phyloP scores from a whole-genome alignment of 163 green algal genomes.

The Volvox carteri region DNA sequence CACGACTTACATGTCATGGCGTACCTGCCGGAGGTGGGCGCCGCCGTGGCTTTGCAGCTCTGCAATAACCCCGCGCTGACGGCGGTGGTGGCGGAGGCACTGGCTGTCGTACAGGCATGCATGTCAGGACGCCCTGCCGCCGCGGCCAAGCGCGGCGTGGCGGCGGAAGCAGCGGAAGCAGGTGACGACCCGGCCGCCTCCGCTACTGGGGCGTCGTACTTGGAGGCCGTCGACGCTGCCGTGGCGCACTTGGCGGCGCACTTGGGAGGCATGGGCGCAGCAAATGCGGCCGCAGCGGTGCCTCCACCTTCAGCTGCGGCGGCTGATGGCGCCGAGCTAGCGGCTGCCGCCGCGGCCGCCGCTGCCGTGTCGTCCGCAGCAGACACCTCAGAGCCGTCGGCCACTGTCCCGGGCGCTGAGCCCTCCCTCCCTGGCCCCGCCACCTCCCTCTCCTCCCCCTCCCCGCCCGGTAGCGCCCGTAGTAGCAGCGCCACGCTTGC shows the following conservation, averaged over 20 bases:
- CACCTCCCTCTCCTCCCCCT: background rate
- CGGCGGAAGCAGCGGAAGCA: background rate
- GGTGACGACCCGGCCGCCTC: background rate
- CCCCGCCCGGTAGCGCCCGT: constrained; percentile 7
- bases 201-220: background rate
- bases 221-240: background rate
- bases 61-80: background rate
- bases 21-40: constrained; percentile 44
- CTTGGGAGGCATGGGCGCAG: constrained; percentile 12
- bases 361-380: background rate
- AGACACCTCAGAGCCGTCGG: background rate
- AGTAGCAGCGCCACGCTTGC: background rate
- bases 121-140: background rate
- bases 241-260: constrained; percentile 43
- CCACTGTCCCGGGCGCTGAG: background rate
- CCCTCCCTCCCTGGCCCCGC: background rate
- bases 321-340: too few species aligned
- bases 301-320: background rate
- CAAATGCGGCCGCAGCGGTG: background rate
- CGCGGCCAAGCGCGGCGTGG: background rate
- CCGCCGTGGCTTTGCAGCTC: constrained; percentile 2
- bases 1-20: constrained; percentile 55
- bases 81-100: background rate
- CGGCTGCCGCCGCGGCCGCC: background rate
- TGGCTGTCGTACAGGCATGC: constrained; percentile 6